Base-by-base conservation (phyloP, 768 basidiomycete genomes). In the Mycena kentingensis region DNA sequence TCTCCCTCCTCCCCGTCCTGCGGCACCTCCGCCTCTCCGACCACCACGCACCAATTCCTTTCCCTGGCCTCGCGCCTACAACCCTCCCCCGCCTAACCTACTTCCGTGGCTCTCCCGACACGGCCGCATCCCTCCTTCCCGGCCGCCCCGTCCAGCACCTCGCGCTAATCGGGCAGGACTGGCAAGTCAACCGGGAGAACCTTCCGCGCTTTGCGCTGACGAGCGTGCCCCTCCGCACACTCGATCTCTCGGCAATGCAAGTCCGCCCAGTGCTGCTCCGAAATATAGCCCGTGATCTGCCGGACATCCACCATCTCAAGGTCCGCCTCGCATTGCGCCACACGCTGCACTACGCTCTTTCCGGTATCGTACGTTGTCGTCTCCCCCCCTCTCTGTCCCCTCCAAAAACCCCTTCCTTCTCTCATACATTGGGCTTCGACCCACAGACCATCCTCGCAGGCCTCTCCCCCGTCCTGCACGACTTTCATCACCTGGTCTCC, bases 281-380 rank as follows among this genome's bases (percentile, higher is more conserved):
- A 50, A 80, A 79, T 63, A 67, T 85, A 61, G 79, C 84, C 39
- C 70, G 67, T 16, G 72, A 78, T 63, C 71, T 86, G 42, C 69
- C 74, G 42, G 70, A 71, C 42, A 64, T 87, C 37, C 76, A 82
- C 62, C 70, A 66, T 35, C 71, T 86, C 61, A 76, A 75, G 51
- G 73, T 86, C 34, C 75, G 75, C 59, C 77, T 85, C 38, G 83
- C 85, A 18, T 70, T 87, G 28, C 71, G 84, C 31, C 84, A 87
- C 61, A 85, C 84, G 7, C 73, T 87, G 25, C 84, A 85, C 59
- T 82, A 79, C 61, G 74, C 83, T 21, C 73, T 85, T 52, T 78
- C 80, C 21, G 85, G 84, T 45, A 83, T 85, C 68, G 85, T 85
- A 70, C 82, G 85, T 73, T 46, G 19, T 38, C 55, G 27, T 46